Conservation (phyloP, 306 rosid genomes). For the Acacia melanoxylon region DNA sequence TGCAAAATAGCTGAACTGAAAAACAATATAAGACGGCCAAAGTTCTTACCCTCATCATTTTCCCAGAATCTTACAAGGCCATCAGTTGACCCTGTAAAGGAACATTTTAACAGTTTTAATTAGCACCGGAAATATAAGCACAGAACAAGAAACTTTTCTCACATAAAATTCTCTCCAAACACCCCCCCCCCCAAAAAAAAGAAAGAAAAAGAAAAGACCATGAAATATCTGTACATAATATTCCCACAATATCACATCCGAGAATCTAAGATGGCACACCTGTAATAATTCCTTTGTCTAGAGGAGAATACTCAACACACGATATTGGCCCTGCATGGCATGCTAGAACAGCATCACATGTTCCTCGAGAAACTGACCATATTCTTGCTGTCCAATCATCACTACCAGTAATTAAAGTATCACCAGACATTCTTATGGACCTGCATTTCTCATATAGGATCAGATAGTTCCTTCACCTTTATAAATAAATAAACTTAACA, state of each 20-base stretch:
- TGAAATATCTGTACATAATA: too few relatives aligned
- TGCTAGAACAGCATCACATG: slow-evolving; percentile 98
- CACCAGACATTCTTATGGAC: slow-evolving; percentile 96
- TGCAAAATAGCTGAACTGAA: slow-evolving; percentile 18
- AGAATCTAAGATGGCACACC: slow-evolving; percentile 42
- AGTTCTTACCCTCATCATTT: slow-evolving; percentile 80
- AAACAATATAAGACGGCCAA: slow-evolving; percentile 24
- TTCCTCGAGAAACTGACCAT: slow-evolving; percentile 93
- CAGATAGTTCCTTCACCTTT: slow-evolving; percentile 23
- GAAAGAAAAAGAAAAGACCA: too few relatives aligned
- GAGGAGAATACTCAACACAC: slow-evolving; percentile 88
- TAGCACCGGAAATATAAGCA: slow-evolving; percentile 28
- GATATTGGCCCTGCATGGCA: slow-evolving; percentile 97
- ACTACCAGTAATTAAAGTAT: slow-evolving; percentile 91
- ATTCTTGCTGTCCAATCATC: slow-evolving; percentile 99
- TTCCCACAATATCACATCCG: slow-evolving; percentile 24
- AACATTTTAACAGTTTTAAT: slow-evolving; percentile 33
- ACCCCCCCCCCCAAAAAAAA: neutral
- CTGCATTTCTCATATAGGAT: slow-evolving; percentile 49
- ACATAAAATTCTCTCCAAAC: slow-evolving; percentile 24
- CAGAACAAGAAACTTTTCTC: slow-evolving; percentile 5
- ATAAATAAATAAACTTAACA: neutral
- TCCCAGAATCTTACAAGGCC: slow-evolving; percentile 98
- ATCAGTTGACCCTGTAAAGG: slow-evolving; percentile 85
- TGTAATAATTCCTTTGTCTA: slow-evolving; percentile 88